Evolutionary conservation across 352 stramenopile genomes (phyloP).

Genomic region (Aphanomyces euteiches): DNA sequence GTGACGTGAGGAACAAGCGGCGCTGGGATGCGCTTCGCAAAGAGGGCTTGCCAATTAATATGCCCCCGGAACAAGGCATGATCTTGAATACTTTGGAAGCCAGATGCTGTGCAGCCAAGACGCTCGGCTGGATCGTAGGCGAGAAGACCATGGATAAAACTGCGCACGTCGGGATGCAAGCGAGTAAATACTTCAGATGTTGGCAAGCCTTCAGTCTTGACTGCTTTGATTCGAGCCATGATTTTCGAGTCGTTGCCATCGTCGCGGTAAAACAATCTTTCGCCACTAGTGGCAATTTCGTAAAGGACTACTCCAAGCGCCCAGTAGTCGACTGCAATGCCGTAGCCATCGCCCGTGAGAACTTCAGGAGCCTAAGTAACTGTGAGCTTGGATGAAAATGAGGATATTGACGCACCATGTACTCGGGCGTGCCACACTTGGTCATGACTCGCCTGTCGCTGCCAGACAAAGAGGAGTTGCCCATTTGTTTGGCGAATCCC

Average conservation of each 20-base stretch:
- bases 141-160: conserved; percentile 48
- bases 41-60: conserved; percentile 69
- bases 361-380: conserved; percentile 20
- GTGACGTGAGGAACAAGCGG: conserved; percentile 66
- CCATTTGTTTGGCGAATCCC: conserved; percentile 77
- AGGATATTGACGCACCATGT: conserved; percentile 17
- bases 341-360: neutral
- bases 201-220: conserved; percentile 1
- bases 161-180: neutral
- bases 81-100: conserved; percentile 45
- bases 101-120: conserved; percentile 34
- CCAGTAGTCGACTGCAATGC: neutral
- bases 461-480: conserved; percentile 24
- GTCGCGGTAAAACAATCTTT: conserved; percentile 71
- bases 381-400: neutral
- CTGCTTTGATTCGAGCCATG: conserved; percentile 18
- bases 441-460: conserved; percentile 5
- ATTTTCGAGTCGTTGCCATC: conserved; percentile 9
- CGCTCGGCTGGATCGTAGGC: conserved; percentile 66
- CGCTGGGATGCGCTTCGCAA: conserved; percentile 69
- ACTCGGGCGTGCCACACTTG: conserved; percentile 27
- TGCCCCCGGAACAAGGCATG: conserved; percentile 58
- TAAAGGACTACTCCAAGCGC: conserved; percentile 73
- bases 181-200: neutral
- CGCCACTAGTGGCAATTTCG: conserved; percentile 84